Evolutionary conservation across 768 basidiomycete species (phyloP).

Genomic region (Neoboletus brunneissimus): DNA sequence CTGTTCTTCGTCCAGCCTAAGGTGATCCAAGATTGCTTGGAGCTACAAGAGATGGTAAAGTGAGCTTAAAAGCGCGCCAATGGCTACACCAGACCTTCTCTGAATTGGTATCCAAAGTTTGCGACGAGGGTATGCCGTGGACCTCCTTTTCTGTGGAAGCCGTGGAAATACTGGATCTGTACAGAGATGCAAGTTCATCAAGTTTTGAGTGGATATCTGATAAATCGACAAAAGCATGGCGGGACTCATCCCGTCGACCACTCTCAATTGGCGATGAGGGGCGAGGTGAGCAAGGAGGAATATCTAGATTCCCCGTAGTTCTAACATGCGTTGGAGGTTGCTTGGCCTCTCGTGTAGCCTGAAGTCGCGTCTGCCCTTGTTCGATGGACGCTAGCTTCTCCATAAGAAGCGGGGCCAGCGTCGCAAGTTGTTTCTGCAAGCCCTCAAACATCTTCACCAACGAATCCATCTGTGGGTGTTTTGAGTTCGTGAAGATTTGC

Average conservation of each 20-base stretch:
- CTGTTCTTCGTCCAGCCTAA: conserved; percentile 48
- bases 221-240: conserved; percentile 15
- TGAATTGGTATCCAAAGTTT: conserved; percentile 3
- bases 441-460: conserved; percentile 38
- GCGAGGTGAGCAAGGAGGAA: conserved; percentile 5
- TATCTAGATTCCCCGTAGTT: conserved; percentile 16
- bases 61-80: not conserved
- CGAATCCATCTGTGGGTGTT: conserved; percentile 13
- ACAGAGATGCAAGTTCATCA: conserved; percentile 34
- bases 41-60: conserved; percentile 27
- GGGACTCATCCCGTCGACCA: not conserved
- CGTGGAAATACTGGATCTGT: conserved; percentile 2
- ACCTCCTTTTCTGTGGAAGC: not conserved
- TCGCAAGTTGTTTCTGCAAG: conserved; percentile 39
- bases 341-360: conserved; percentile 8
- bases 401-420: conserved; percentile 36
- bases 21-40: conserved; percentile 44
- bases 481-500: conserved; percentile 8
- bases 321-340: not conserved
- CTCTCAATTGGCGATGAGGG: not conserved
- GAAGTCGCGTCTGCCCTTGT: conserved; percentile 21
- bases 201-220: conserved; percentile 37
- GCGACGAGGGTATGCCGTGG: not conserved
- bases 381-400: conserved; percentile 33
- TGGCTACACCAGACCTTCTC: conserved; percentile 18